Evolutionary conservation across 2,329 filamentous ascomycete genomes (phyloP), one percentile per base, ranked within the genome.

Genomic region (Pseudogymnoascus sp.): DNA sequence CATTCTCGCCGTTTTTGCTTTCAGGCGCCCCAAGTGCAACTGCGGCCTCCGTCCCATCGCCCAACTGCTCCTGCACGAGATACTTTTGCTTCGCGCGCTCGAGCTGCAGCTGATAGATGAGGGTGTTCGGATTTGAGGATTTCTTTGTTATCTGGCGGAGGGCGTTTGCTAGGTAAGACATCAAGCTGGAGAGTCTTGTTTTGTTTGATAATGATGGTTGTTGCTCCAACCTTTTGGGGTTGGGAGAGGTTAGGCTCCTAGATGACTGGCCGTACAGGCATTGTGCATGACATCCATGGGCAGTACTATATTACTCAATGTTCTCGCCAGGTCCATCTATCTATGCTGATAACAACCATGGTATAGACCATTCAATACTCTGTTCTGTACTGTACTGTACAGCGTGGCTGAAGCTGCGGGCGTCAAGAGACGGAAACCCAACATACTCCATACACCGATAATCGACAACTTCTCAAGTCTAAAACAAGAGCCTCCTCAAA

Each of bases 141-240:
- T 65, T 66, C 40, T 64, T 66, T n/a, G 63, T 60, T 18, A 66
- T 40, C 37, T 66, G 64, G 15, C 63, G 64, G 60, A 67, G 63
- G 25, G 61, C 13, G 39, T 36, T 58, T 25, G 63, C 36, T 35
- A 67, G 36, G 27, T 63, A 61, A n/a, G 64, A 64, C 65, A 66
- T 66, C 29, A 13, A 65, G 48, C 10, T 7, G 29, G 15, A 5
- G n/a, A 55, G 29, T 18, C n/a, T 33, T 55, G 48, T 33, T 55
- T 33, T n/a, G 48, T 12, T 55, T 55, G 48, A 55, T 55, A 29
- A 13, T n/a, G 48, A 18, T 55, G 15, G 48, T 55, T 55, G 48
- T 33, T 55, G 48, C 29, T 15, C n/a, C 29, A 33, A 15, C 15
- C 29, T 5, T 5, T 33, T 27, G 10, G 48, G 48, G 18, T 1